Conservation (phyloP, 2,329 filamentous ascomycete species). For the Sclerotinia subarctica region DNA sequence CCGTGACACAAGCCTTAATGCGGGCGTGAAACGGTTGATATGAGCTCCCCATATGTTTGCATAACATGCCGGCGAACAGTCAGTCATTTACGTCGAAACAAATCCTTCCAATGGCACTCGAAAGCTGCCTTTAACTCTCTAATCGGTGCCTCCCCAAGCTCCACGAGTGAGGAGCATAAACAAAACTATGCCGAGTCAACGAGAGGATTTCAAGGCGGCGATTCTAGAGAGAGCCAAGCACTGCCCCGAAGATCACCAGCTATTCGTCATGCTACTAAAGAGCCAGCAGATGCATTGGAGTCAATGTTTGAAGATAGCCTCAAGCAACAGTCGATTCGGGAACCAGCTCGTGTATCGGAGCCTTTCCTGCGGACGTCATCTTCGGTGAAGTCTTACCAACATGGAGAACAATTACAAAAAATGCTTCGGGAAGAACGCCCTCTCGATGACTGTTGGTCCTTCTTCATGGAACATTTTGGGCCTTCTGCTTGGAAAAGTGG, state of each 20-base stretch:
- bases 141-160: constrained; percentile 5
- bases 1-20: neutral
- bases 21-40: constrained; percentile 20
- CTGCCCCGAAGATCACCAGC: neutral
- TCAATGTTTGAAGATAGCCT: constrained; percentile 36
- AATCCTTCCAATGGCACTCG: constrained; percentile 27
- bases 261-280: neutral
- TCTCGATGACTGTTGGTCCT: constrained; percentile 34
- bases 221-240: neutral
- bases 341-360: constrained; percentile 9
- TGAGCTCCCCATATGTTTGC: constrained; percentile 36
- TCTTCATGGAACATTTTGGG: constrained; percentile 37
- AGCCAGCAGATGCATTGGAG: constrained; percentile 35
- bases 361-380: constrained; percentile 13
- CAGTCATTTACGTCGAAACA: constrained; percentile 23
- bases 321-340: constrained; percentile 19
- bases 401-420: constrained; percentile 31
- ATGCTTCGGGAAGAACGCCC: constrained; percentile 31
- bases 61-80: constrained; percentile 34
- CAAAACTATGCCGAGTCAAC: constrained; percentile 2
- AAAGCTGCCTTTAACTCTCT: constrained; percentile 33
- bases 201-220: neutral
- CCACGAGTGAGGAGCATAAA: constrained; percentile 3
- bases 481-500: constrained; percentile 28
- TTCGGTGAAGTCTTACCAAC: constrained; percentile 33